Evolutionary conservation across 495 filamentous ascomycete species (phyloP), one percentile per base, ranked within the genome.

Genomic region (Penicillium goetzii): DNA sequence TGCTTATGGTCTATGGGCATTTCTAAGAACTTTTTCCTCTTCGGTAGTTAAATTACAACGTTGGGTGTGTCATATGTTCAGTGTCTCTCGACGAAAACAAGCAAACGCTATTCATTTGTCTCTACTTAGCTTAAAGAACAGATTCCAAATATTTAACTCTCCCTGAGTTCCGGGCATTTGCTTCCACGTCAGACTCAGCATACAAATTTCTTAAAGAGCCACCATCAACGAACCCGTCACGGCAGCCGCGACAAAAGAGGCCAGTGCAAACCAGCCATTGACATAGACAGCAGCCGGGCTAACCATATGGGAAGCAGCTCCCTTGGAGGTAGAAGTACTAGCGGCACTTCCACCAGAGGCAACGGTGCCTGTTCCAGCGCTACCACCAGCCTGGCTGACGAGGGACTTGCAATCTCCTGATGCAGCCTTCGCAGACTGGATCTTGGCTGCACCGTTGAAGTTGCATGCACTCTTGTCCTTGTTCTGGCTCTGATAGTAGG

Each of bases 181-280:
- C 12, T 26, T 26, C 23, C 45, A 51, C 12, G 14, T 30, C 23
- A 15, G 7, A 28, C 26, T 3, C 47, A 17, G 47, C 26, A 17
- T 30, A 17, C 11, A 51, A 1, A 14, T n/a, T 2, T 23, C 55
- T 19, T 41, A 64, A 8, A 64, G 71, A 59, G 91, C 66, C 34
- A 93, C 76, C 89, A 95, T 92, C 36, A 82, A 83, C 52, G 81
- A 85, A 59, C 91, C 91, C 45, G 86, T 82, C 34, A 86, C 68
- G 71, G 85, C 78, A 40, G 90, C 90, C 25, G 83, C 83, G n/a
- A 86, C 65, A n/a, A 90, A 70, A 65, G 91, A 93, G 3, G 83
- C 77, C 14, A 64, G 1, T 7, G 34, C 43, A 50, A 64, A 36
- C 62, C 62, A 64, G 17, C 62, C 51, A n/a, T 45, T 56, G 12